A percentile compares a stretch with the other conserved stretches of the same genome.
phyloP scores from a whole-genome alignment of 2,329 filamentous ascomycete species.

The Dryadomyces sulphureus region DNA sequence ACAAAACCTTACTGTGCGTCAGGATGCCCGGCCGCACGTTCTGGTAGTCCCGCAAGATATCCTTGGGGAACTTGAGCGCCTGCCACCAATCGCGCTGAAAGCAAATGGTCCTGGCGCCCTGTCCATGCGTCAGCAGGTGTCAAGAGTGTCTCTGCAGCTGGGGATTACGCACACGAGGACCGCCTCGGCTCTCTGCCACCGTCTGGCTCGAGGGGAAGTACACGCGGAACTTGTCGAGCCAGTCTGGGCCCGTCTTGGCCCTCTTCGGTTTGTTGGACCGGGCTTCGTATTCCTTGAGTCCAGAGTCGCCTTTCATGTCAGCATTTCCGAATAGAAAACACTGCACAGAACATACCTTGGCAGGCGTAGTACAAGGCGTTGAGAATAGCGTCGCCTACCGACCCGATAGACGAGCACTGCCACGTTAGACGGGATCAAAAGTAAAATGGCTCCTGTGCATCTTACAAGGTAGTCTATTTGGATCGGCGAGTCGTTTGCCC shows the following conservation, averaged over 20 bases:
- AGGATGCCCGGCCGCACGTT: slow-evolving; percentile 58
- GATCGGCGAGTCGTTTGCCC: slow-evolving; percentile 38
- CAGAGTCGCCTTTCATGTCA: slow-evolving; percentile 21
- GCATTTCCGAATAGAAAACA: too few relatives aligned
- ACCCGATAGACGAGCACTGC: slow-evolving; percentile 69
- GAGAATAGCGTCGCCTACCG: slow-evolving; percentile 55
- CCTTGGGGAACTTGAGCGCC: slow-evolving; percentile 51
- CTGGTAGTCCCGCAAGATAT: slow-evolving; percentile 59
- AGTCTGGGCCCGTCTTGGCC: slow-evolving; percentile 12
- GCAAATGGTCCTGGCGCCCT: slow-evolving; percentile 72
- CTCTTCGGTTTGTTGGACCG: slow-evolving; percentile 17
- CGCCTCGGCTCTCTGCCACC: slow-evolving; percentile 49
- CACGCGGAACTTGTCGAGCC: slow-evolving; percentile 42
- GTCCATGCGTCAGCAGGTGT: neutral
- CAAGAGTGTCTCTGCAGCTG: neutral
- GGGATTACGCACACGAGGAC: slow-evolving; percentile 33
- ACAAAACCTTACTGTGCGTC: slow-evolving; percentile 73
- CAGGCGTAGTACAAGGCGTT: slow-evolving; percentile 37
- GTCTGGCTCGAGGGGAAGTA: slow-evolving; percentile 71
- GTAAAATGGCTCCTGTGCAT: slow-evolving; percentile 5
- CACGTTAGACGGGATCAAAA: slow-evolving; percentile 1
- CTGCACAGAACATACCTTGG: slow-evolving; percentile 26
- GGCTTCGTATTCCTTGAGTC: slow-evolving; percentile 28
- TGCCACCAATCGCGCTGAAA: slow-evolving; percentile 61
- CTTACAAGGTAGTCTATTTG: slow-evolving; percentile 61